Conservation (phyloP, 2,329 filamentous ascomycete species). For the Elsinoe ampelina region DNA sequence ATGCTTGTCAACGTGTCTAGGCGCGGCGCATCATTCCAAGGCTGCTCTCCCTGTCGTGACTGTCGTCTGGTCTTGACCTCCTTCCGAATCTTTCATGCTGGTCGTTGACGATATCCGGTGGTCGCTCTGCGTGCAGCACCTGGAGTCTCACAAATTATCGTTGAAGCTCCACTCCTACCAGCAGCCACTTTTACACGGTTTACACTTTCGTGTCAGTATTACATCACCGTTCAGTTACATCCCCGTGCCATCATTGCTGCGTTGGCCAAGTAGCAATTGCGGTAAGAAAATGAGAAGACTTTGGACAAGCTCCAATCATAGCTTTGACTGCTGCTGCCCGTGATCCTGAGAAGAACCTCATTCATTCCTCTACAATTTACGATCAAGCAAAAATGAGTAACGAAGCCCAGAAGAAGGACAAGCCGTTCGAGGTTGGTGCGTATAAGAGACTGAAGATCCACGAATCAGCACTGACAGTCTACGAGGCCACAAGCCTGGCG, state of each 20-base stretch:
- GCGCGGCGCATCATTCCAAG: no score
- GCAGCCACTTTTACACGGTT: neutral
- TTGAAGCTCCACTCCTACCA: neutral
- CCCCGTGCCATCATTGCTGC: neutral
- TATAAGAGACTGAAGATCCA: neutral
- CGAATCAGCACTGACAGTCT: neutral
- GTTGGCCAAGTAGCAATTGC: neutral
- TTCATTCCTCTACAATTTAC: neutral
- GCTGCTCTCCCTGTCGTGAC: no score
- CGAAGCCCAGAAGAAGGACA: conserved; percentile 4
- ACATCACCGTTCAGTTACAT: neutral
- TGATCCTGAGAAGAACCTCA: neutral
- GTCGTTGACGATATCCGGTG: no score
- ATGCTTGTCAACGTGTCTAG: no score
- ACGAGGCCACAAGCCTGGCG: conserved; percentile 4
- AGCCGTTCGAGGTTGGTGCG: conserved; percentile 2
- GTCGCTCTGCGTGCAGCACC: no score
- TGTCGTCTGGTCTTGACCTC: no score
- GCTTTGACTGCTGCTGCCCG: neutral
- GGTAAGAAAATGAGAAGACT: neutral
- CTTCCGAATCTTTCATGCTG: no score
- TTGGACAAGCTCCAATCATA: neutral
- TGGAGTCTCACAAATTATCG: no score
- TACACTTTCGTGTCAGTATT: neutral
- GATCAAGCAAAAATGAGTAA: neutral